These are phyloP conservation scores for Xylaria sp. DNA, from an alignment of 2,329 filamentous ascomycete species.

Conservation along the genomic window DNA sequence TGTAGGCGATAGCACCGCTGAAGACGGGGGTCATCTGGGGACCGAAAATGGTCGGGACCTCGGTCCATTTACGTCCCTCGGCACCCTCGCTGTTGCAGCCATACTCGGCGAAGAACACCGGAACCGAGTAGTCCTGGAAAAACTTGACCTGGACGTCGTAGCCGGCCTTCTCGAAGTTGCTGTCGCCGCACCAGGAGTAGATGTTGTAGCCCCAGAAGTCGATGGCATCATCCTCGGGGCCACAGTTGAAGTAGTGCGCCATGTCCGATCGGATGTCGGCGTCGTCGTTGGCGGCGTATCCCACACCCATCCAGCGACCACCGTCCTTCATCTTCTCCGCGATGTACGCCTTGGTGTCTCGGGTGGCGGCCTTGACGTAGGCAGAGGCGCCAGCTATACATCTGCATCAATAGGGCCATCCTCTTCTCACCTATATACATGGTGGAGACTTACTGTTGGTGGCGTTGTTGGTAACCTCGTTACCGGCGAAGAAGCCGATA, in stretches of 20 bases:
- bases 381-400: conserved; percentile 62
- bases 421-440: neutral
- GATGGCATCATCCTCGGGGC: conserved; percentile 59
- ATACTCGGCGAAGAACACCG: conserved; percentile 82
- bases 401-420: neutral
- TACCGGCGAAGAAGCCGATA: conserved; percentile 82
- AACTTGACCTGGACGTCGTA: conserved; percentile 72
- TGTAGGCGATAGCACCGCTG: conserved; percentile 83
- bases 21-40: conserved; percentile 70
- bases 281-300: conserved; percentile 81
- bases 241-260: conserved; percentile 78
- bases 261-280: conserved; percentile 69
- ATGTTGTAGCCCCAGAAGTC: conserved; percentile 91
- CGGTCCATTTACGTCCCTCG: conserved; percentile 68
- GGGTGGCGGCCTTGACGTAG: conserved; percentile 80
- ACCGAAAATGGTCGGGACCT: conserved; percentile 69
- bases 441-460: conserved; percentile 59
- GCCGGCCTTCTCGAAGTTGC: conserved; percentile 66
- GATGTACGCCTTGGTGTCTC: conserved; percentile 81
- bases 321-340: conserved; percentile 55
- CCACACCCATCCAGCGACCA: conserved; percentile 72
- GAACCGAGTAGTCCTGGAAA: conserved; percentile 73
- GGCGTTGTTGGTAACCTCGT: conserved; percentile 75
- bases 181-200: conserved; percentile 80
- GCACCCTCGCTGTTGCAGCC: conserved; percentile 67